Conservation (phyloP, 352 stramenopile species). For the Globisporangium lucens region DNA sequence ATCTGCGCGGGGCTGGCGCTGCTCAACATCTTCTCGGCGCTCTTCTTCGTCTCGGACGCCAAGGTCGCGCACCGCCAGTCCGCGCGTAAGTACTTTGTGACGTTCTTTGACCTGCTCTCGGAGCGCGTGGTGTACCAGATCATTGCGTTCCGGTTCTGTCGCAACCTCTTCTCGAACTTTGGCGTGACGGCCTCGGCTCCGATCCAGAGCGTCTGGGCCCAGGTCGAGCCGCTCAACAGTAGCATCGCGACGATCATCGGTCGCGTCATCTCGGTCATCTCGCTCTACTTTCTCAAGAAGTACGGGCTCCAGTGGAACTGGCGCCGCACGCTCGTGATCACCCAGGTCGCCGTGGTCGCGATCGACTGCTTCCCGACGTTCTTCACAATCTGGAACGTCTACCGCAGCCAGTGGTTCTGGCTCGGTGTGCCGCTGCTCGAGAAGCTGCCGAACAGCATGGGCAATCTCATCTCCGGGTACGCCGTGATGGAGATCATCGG, state of each 20-base stretch:
- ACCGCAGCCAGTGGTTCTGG: slow-evolving; percentile 25
- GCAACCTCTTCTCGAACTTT: slow-evolving; percentile 18
- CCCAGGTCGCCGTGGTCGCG: slow-evolving; percentile 17
- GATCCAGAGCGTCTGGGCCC: slow-evolving; percentile 20
- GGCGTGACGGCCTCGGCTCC: slow-evolving; percentile 9
- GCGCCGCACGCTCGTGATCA: slow-evolving; percentile 15
- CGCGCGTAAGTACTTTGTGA: slow-evolving; percentile 9
- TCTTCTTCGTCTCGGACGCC: slow-evolving; percentile 20
- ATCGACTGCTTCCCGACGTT: slow-evolving; percentile 22
- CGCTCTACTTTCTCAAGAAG: slow-evolving; percentile 19
- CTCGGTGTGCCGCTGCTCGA: slow-evolving; percentile 20
- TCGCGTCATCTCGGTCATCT: slow-evolving; percentile 11
- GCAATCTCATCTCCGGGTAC: slow-evolving; percentile 20
- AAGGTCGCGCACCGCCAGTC: slow-evolving; percentile 8
- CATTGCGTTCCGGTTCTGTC: slow-evolving; percentile 22
- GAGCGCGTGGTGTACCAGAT: slow-evolving; percentile 22
- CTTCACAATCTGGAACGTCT: slow-evolving; percentile 20
- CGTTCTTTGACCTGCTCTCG: slow-evolving; percentile 16
- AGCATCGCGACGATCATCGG: slow-evolving; percentile 17
- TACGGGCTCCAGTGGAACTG: slow-evolving; percentile 25
- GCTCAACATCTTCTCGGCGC: slow-evolving; percentile 15
- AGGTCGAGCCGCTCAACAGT: slow-evolving; percentile 17
- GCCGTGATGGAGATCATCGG: slow-evolving; percentile 23
- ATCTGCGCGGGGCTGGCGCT: slow-evolving; percentile 14
- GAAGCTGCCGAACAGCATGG: slow-evolving; percentile 21